Evolutionary conservation across 2,329 filamentous ascomycete genomes (phyloP).

Genomic region (Alternaria incomplexa): DNA sequence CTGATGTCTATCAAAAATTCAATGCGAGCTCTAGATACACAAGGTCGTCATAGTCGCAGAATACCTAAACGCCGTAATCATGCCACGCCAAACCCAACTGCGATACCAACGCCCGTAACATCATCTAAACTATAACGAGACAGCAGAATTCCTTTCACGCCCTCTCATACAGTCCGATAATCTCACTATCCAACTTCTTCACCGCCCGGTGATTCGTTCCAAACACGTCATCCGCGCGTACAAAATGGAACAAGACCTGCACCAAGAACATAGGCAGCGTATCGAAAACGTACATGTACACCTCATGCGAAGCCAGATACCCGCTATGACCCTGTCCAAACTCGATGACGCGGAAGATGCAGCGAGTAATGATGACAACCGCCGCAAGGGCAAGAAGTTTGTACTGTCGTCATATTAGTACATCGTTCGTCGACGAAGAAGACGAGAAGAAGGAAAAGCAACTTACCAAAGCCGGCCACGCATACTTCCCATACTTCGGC

Average conservation of each 20-base stretch:
- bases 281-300: conserved; percentile 56
- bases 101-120: background rate
- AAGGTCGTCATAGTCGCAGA: background rate
- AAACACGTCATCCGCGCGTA: conserved; percentile 26
- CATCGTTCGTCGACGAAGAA: background rate
- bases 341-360: conserved; percentile 50
- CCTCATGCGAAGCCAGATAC: conserved; percentile 52
- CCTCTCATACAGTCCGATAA: background rate
- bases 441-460: background rate
- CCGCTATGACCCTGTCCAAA: conserved; percentile 53
- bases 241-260: conserved; percentile 43
- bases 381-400: conserved; percentile 52
- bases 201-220: conserved; percentile 9
- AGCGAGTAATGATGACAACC: conserved; percentile 56
- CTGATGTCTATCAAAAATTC: background rate
- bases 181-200: conserved; percentile 8
- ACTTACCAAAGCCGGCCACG: conserved; percentile 45
- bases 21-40: background rate
- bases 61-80: background rate
- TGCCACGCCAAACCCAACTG: background rate
- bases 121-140: background rate
- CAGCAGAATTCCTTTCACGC: background rate
- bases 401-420: background rate
- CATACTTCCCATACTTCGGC: conserved; percentile 42
- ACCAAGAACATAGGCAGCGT: conserved; percentile 52